Base-by-base conservation (phyloP, 805 yeast species). In the Pichia eremophila region DNA sequence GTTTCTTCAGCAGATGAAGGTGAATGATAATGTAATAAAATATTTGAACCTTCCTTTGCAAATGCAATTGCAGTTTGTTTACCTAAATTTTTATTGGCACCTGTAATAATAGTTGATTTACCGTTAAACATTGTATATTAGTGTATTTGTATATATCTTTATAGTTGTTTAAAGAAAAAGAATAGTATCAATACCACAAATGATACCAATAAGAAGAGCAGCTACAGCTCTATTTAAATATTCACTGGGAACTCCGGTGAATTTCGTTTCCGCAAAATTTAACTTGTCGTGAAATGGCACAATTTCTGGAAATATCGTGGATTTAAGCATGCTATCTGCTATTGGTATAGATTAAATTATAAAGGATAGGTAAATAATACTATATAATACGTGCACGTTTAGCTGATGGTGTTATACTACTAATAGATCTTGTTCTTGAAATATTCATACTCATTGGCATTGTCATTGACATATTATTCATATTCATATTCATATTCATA, bases 1-100 rank as follows among this genome's bases (percentile, higher is more conserved):
- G 71, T 69, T 18, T 59, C 60, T 1, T 58, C 54, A 32, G 62
- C 60, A 35, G 71, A 75, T 27, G 60, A 57, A 1, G 61, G 42
- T 5, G 81, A 73, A 57, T 78, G 82, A 64, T 70, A 78, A 55
- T 78, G 84, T 45, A 81, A 63, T 36, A 74, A 72, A 47, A 80
- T 56, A 56, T 76, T 70, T 22, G 75, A 70, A 25, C 84, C 84
- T 35, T 69, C 66, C 37, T 65, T 63, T 8, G 85, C 85, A 39
- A 81, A 67, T 45, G 77, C 75, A 50, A 83, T 70, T 5, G 58
- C 57, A 7, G 57, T 53, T 39, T 51, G 38, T 14, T 46, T 48
- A 36, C 57, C 58, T 28, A 55, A 43, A 41, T 55, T 56, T 34
- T 54, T 56, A 45, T 52, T 56, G 9, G 53, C 57, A 34, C 57